Evolutionary conservation across 257 asterid genomes (phyloP), one percentile per base, ranked within the genome.

Genomic region (Gentiana straminea): DNA sequence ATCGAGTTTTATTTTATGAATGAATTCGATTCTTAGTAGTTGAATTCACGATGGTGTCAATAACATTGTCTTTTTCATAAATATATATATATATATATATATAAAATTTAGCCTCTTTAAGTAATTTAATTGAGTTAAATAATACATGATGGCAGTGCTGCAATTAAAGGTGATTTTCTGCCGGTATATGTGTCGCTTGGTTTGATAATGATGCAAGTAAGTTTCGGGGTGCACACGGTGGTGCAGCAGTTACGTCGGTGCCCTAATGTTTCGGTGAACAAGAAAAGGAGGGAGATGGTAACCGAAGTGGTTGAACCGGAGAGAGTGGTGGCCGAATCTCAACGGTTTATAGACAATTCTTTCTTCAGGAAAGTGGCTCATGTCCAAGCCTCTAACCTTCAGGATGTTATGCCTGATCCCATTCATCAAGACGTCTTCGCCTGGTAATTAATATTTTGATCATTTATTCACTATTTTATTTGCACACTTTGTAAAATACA

Each of bases 291-390:
- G 41, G 82, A 69, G 49, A 72, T 71, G 4, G n/a, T 76, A 3
- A 71, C 63, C 3, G 82, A 72, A 35, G 69, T 76, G 35, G 56
- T 55, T 44, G 79, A 72, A 49, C 79, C 82, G 13, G 78, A 69
- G 43, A 54, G 24, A 2, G 82, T 69, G 32, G 64, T 53, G 54
- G 74, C 60, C 49, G 71, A 72, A 1, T n/a, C 64, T 2, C 34
- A 61, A 0, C 35, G 54, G 7, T 76, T 72, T 50, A 47, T 76
- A 33, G 69, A 57, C 34, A 61, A 62, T 36, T 76, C 82, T 5
- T 68, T 76, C 60, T 72, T 76, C 33, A 54, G 76, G 39, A 76
- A 69, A 43, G 71, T 72, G 58, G 79, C 76, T 49, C 82, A 76
- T 38, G 43, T 76, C 2, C 75, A 72, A 46, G 82, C 68, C 37